A percentile compares a stretch with the other conserved stretches of the same genome.
Evolutionary conservation across 2,329 filamentous ascomycete species (phyloP).

Genomic region (Calonectria honghensis): DNA sequence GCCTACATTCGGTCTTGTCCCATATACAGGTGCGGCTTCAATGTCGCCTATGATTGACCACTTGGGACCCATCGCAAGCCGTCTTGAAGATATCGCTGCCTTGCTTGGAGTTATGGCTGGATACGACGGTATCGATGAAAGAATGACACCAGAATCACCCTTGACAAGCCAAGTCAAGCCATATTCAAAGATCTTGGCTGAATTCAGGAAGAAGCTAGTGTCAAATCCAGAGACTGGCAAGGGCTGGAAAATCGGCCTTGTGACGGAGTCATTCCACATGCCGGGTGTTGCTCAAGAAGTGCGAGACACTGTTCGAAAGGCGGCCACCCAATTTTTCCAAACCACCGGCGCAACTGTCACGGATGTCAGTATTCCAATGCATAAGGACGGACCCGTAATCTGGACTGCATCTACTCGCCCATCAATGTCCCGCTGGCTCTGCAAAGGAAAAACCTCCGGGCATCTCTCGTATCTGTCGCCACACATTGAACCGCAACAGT

Average conservation of each 20-base stretch:
- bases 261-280: conserved; percentile 66
- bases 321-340: conserved; percentile 59
- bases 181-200: conserved; percentile 54
- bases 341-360: conserved; percentile 65
- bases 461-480: conserved; percentile 59
- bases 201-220: conserved; percentile 36
- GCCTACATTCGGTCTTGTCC: conserved; percentile 64
- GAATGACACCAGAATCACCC: conserved; percentile 63
- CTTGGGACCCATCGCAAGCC: conserved; percentile 64
- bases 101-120: conserved; percentile 63
- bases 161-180: conserved; percentile 59
- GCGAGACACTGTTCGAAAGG: conserved; percentile 58
- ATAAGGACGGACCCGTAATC: conserved; percentile 64
- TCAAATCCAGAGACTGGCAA: conserved; percentile 49
- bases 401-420: conserved; percentile 57
- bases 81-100: conserved; percentile 60
- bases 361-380: conserved; percentile 68
- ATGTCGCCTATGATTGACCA: conserved; percentile 67
- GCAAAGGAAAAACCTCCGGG: conserved; percentile 57
- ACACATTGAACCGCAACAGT: conserved; percentile 59
- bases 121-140: conserved; percentile 66
- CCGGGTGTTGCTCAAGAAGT: conserved; percentile 64
- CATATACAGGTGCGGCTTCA: conserved; percentile 65
- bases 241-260: conserved; percentile 64
- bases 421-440: conserved; percentile 58